A percentile compares a stretch with the other conserved stretches of the same genome.
Evolutionary conservation across 352 stramenopile genomes (phyloP).

Genomic region (Thalassiosira oceanica): DNA sequence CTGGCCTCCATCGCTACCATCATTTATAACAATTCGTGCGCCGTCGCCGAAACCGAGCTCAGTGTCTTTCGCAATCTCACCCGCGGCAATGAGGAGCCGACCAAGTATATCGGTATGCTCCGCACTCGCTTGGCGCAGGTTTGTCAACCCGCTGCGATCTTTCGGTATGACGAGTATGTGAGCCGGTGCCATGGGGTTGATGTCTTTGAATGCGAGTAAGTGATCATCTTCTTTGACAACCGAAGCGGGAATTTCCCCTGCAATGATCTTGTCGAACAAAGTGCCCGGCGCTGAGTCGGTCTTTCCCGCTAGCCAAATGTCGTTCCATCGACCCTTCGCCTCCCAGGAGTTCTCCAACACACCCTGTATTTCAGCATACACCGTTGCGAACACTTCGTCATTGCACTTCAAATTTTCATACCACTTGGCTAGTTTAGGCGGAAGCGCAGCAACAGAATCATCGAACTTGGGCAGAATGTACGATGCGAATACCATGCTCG

Average conservation of each 20-base stretch:
- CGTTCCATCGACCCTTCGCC: conserved; percentile 71
- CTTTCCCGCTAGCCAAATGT: conserved; percentile 73
- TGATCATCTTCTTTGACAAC: conserved; percentile 96
- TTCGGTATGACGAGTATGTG: conserved; percentile 98
- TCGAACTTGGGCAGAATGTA: conserved; percentile 86
- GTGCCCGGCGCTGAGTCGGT: conserved; percentile 83
- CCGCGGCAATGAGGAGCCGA: conserved; percentile 90
- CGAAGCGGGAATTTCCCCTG: conserved; percentile 89
- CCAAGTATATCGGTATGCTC: conserved; percentile 88
- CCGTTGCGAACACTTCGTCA: conserved; percentile 68
- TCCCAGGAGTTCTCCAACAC: conserved; percentile 71
- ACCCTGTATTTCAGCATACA: conserved; percentile 70
- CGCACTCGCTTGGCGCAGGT: conserved; percentile 81
- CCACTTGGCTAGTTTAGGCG: conserved; percentile 61
- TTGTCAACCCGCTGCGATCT: conserved; percentile 88
- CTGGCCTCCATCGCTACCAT: conserved; percentile 89
- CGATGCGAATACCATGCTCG: conserved; percentile 78
- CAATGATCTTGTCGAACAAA: conserved; percentile 98
- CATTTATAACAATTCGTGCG: conserved; percentile 97
- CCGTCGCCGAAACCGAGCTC: conserved; percentile 85
- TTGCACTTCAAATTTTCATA: conserved; percentile 58
- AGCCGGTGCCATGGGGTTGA: conserved; percentile 92
- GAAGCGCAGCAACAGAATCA: conserved; percentile 25
- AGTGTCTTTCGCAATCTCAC: conserved; percentile 90
- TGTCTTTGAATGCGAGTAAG: conserved; percentile 95